Conservation (phyloP, 371 early-diverging fungal species). For the Dinochytrium kinnereticum region DNA sequence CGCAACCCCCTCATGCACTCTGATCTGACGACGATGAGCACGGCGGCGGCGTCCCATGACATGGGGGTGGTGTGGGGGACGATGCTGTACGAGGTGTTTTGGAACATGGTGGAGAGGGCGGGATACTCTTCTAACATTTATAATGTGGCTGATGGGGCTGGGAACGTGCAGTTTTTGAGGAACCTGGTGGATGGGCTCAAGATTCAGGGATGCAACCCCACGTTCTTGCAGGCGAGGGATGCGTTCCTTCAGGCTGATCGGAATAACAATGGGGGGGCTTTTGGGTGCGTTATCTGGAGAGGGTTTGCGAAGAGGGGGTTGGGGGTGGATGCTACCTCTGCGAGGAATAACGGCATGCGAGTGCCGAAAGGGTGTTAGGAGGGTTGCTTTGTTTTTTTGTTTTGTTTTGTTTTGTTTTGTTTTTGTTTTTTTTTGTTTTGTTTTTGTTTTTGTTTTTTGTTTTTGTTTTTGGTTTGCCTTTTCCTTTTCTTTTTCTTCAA, state of each 20-base stretch:
- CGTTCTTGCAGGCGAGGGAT: constrained; percentile 84
- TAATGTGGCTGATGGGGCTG: neutral
- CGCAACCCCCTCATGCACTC: neutral
- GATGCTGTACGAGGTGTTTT: constrained; percentile 75
- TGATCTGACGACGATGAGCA: too few species aligned
- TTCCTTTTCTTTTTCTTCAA: too few species aligned
- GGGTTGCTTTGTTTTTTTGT: neutral
- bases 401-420: too few species aligned
- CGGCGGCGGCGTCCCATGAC: too few species aligned
- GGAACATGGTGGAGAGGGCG: constrained; percentile 67
- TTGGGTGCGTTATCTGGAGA: constrained; percentile 79
- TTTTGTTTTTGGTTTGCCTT: too few species aligned
- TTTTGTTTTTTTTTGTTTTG: too few species aligned
- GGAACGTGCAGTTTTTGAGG: constrained; percentile 72
- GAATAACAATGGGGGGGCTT: constrained; percentile 72
- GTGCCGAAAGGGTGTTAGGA: neutral
- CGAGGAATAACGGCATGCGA: neutral
- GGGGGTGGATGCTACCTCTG: constrained; percentile 64
- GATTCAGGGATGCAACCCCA: constrained; percentile 88
- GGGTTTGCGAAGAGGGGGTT: constrained; percentile 92
- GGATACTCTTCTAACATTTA: constrained; percentile 52
- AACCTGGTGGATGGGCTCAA: constrained; percentile 85
- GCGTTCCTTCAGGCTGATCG: constrained; percentile 85
- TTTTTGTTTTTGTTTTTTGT: too few species aligned
- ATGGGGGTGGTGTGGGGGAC: too few species aligned